Evolutionary conservation across 2,329 filamentous ascomycete genomes (phyloP), one percentile per base, ranked within the genome.

Genomic region (Colletotrichum lini): DNA sequence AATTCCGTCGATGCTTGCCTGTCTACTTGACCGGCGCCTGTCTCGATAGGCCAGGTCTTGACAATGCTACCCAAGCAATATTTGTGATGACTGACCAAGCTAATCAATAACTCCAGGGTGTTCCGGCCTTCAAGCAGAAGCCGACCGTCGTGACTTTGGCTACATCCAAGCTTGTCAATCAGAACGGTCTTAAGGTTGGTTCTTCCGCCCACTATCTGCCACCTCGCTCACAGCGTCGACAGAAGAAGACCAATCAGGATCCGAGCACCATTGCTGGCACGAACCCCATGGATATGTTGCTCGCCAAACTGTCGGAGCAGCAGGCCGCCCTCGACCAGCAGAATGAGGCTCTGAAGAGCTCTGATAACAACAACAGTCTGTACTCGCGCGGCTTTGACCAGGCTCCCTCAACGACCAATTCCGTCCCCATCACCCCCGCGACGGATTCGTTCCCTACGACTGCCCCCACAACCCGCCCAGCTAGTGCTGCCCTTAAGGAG

Each of bases 281-380:
- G 40, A 87, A 85, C 66, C 85, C 87, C 10, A 90, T 95, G 85
- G 93, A 96, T 76, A 91, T 91, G 71, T 88, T 95, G 62, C 84
- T 95, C 74, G 89, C 92, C 67, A 93, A 91, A 78, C 86, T 96
- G 58, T 89, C 90, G n/a, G 91, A 95, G 79, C 92, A 94, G 77
- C 89, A 92, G 77, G 84, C 84, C 53, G 79, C 86, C n/a, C 81
- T 92, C 60, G 85, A 84, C 61, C 87, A 89, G 79, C 90, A 92
- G 77, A 88, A 87, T 72, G 84, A 89, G 68, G 84, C 85, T 63
- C 78, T 89, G 53, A 87, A 86, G 69, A 76, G 75, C 12, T 72
- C 76, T 35, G 82, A 85, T 15, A 83, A 85, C 23, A 79, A 85
- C 23, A 79, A 80, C 26, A 71, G 53, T 45, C 68, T 77, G 40